Conservation (phyloP, 2,329 filamentous ascomycete species). For the Hymenoscyphus occultus region DNA sequence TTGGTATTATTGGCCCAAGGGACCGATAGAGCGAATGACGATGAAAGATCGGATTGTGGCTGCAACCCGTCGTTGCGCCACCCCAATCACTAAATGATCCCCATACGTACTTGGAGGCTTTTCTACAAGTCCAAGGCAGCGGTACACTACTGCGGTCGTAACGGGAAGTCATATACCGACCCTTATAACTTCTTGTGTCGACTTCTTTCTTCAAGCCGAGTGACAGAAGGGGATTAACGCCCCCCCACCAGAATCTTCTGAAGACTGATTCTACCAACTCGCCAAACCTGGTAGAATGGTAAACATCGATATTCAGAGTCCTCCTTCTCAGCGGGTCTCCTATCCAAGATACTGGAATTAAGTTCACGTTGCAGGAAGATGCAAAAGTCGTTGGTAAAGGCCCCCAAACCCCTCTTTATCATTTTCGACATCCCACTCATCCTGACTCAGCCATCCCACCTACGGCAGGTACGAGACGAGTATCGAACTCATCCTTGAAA, state of each 20-base stretch:
- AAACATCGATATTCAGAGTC: too few relatives aligned
- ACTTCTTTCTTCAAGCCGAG: neutral
- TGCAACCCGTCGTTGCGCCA: neutral
- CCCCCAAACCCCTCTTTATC: neutral
- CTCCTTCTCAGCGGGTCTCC: too few relatives aligned
- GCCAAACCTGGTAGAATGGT: too few relatives aligned
- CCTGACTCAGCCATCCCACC: neutral
- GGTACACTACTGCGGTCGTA: neutral
- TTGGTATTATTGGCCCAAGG: neutral
- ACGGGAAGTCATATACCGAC: neutral
- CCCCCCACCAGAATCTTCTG: neutral
- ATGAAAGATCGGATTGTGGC: constrained; percentile 1
- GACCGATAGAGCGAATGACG: neutral
- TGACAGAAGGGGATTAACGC: neutral
- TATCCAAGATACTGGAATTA: constrained; percentile 2
- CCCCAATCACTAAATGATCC: neutral
- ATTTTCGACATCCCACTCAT: neutral
- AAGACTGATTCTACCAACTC: too few relatives aligned
- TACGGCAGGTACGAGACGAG: neutral
- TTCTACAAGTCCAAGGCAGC: too few relatives aligned
- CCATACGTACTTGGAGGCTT: neutral
- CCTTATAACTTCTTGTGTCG: neutral
- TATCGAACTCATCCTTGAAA: neutral
- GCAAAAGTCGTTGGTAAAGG: neutral
- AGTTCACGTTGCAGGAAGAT: neutral